Conservation (phyloP, 352 stramenopile genomes). For the Pythium coloratum region DNA sequence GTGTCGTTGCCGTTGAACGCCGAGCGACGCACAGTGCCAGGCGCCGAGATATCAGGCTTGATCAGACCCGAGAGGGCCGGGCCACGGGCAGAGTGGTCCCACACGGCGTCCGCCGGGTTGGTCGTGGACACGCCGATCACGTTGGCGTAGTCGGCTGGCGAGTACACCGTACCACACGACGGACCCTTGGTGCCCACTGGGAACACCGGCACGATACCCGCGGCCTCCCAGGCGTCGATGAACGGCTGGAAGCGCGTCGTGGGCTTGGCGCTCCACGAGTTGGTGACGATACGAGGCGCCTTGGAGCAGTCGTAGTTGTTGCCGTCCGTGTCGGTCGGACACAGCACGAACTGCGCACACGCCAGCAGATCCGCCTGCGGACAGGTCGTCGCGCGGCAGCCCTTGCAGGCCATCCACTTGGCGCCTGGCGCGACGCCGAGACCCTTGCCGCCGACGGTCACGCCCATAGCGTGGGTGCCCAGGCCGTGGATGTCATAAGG, state of each 20-base stretch:
- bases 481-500: slow-evolving; percentile 27
- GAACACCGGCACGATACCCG: slow-evolving; percentile 32
- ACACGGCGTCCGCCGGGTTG: slow-evolving; percentile 20
- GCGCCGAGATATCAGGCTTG: slow-evolving; percentile 38
- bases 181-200: slow-evolving; percentile 25
- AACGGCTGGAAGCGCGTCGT: neutral
- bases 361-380: slow-evolving; percentile 24
- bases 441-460: slow-evolving; percentile 9
- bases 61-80: slow-evolving; percentile 22
- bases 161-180: slow-evolving; percentile 16
- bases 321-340: slow-evolving; percentile 27
- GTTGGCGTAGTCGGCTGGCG: slow-evolving; percentile 24
- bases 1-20: slow-evolving; percentile 25
- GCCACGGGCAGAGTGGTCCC: slow-evolving; percentile 29
- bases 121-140: slow-evolving; percentile 14
- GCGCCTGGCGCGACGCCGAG: slow-evolving; percentile 5
- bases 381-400: slow-evolving; percentile 27
- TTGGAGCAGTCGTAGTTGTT: slow-evolving; percentile 28
- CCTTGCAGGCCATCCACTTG: slow-evolving; percentile 29
- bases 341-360: slow-evolving; percentile 36
- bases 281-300: slow-evolving; percentile 28
- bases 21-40: slow-evolving; percentile 25
- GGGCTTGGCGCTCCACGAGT: slow-evolving; percentile 25
- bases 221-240: slow-evolving; percentile 23
- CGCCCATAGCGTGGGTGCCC: slow-evolving; percentile 17